Evolutionary conservation across 345 rosid species (phyloP).

Genomic region (Eucalyptus tenuipes): DNA sequence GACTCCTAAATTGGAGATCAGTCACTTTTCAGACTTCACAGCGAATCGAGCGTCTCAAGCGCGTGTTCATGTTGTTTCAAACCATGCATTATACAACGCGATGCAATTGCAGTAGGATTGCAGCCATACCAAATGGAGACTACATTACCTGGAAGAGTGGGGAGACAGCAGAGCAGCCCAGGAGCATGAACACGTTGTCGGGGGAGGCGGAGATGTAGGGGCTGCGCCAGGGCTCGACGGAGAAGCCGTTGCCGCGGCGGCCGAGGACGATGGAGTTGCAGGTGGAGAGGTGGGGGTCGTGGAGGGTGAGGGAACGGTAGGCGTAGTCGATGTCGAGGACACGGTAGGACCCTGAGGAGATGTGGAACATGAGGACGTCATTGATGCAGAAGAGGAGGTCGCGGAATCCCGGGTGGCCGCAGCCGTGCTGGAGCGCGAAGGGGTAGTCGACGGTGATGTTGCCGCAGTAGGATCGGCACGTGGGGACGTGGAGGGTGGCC

Average conservation of each 20-base stretch:
- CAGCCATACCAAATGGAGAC: not conserved
- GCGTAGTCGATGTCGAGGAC: conserved; percentile 79
- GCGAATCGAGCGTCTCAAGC: not conserved
- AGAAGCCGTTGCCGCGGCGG: conserved; percentile 73
- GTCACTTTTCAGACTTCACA: not conserved
- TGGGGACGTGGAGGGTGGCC: conserved; percentile 1
- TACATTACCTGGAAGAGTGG: conserved; percentile 43
- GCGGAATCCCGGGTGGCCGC: conserved; percentile 84
- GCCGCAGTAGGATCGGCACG: conserved; percentile 75
- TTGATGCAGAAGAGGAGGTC: conserved; percentile 82
- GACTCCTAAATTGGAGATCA: not conserved
- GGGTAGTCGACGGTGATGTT: conserved; percentile 79
- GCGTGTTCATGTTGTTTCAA: not conserved
- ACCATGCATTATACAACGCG: not conserved
- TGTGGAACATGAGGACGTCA: conserved; percentile 79
- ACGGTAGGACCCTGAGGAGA: conserved; percentile 74
- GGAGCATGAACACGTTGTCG: conserved; percentile 78
- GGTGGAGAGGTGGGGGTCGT: conserved; percentile 78
- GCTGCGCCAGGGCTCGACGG: conserved; percentile 61
- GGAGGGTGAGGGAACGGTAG: conserved; percentile 57
- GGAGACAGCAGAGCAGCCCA: conserved; percentile 71
- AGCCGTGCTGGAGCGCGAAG: conserved; percentile 56
- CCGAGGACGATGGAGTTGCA: conserved; percentile 64
- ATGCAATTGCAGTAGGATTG: not conserved
- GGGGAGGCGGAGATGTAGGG: conserved; percentile 60